Conservation (phyloP, 768 basidiomycete species). For the Amanita muscaria region DNA sequence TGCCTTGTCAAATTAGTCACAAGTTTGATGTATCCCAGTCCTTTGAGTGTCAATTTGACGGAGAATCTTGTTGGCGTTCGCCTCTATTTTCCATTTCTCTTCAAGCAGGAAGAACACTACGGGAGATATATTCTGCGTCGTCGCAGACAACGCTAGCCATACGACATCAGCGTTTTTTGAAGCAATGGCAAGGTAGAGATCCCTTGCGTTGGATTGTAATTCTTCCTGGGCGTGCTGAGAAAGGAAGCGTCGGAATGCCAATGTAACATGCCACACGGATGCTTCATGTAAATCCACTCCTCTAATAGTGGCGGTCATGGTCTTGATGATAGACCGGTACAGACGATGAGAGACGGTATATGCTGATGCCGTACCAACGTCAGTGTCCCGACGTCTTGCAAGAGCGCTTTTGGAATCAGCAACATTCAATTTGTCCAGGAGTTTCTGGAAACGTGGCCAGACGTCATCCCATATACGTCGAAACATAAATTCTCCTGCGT, state of each 20-base stretch:
- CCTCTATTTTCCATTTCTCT: conserved; percentile 53
- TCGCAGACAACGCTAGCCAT: conserved; percentile 67
- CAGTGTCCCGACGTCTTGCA: conserved; percentile 39
- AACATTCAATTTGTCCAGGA: conserved; percentile 53
- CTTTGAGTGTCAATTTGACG: conserved; percentile 6
- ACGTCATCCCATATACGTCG: conserved; percentile 83
- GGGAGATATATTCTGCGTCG: conserved; percentile 33
- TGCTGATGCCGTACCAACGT: conserved; percentile 56
- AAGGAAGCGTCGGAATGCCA: conserved; percentile 73
- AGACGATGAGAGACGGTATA: conserved; percentile 78
- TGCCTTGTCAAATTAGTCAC: conserved; percentile 5
- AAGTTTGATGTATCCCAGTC: conserved; percentile 1
- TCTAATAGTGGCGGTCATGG: conserved; percentile 58
- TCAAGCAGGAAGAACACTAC: conserved; percentile 43
- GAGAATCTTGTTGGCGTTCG: conserved; percentile 32
- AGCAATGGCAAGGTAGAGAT: conserved; percentile 54
- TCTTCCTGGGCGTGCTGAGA: conserved; percentile 59
- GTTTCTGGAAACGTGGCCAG: conserved; percentile 72
- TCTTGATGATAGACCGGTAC: conserved; percentile 66
- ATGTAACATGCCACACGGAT: conserved; percentile 73
- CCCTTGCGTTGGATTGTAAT: conserved; percentile 56
- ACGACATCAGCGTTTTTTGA: conserved; percentile 69
- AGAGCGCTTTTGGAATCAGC: conserved; percentile 64
- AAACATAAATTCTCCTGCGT: conserved; percentile 82
- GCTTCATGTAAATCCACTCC: conserved; percentile 64